Conservation (phyloP, 1,284 basidiomycete species). For the Chalciporus sp. region DNA sequence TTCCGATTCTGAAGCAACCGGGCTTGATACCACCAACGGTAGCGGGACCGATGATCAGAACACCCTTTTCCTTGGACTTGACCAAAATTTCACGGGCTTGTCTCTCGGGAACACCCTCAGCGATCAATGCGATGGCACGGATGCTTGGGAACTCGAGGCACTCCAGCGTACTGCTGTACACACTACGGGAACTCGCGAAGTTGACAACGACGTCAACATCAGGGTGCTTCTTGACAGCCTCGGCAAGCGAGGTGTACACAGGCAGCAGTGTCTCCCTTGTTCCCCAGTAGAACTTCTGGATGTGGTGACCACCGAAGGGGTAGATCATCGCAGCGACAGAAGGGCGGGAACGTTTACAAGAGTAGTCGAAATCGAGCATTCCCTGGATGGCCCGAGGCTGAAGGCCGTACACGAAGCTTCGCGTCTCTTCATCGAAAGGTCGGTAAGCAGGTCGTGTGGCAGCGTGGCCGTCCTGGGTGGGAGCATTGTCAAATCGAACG, state of each 20-base stretch:
- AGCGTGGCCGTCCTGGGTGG: constrained; percentile 32
- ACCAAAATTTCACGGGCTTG: constrained; percentile 96
- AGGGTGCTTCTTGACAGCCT: constrained; percentile 93
- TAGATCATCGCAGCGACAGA: constrained; percentile 99
- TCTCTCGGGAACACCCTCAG: constrained; percentile 98
- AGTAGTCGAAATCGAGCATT: constrained; percentile 99
- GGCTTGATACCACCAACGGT: constrained; percentile 99
- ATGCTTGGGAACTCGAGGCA: constrained; percentile 74
- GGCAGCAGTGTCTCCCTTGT: constrained; percentile 98
- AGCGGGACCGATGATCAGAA: constrained; percentile 97
- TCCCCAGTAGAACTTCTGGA: constrained; percentile 99
- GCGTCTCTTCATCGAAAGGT: constrained; percentile 91
- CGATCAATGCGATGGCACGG: constrained; percentile 89
- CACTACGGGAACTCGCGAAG: constrained; percentile 94
- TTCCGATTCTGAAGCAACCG: constrained; percentile 99
- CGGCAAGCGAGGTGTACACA: constrained; percentile 92
- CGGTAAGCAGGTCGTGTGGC: constrained; percentile 74
- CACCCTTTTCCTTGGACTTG: constrained; percentile 83
- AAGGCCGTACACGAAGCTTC: constrained; percentile 96
- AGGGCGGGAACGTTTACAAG: constrained; percentile 91
- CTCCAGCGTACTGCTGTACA: constrained; percentile 94
- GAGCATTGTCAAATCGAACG: constrained; percentile 73
- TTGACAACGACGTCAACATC: constrained; percentile 99
- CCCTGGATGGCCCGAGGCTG: constrained; percentile 99
- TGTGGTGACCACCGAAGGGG: constrained; percentile 99